Base-by-base conservation (phyloP, 441 rosid species). In the Hura crepitans region DNA sequence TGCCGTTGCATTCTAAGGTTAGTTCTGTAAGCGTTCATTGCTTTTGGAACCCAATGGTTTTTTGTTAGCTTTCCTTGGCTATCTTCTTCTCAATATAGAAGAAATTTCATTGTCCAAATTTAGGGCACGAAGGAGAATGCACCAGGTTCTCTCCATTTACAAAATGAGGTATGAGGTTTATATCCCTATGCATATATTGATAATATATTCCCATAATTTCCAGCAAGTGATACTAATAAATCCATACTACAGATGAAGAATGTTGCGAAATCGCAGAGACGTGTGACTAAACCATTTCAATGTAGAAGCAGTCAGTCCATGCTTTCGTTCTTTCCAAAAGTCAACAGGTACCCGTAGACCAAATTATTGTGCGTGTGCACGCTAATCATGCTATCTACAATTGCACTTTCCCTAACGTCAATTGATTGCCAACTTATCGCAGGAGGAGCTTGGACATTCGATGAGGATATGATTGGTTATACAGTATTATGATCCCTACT, bases 51-150 rank as follows among this genome's bases (percentile, higher is more conserved):
- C 20, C 10, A 9, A 2, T 56, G 47, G 12, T 55, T 45, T 57
- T 12, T 56, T 13, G 20, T 28, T 23, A 18, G 70, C 42, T 43
- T 1, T 72, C 17, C 18, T 20, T 60, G 3, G 46, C 28, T 13
- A 27, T n/a, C 2, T 4, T 37, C 33, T 73, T 35, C 37, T 58
- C 62, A 31, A 65, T 39, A 33, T 15, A 53, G 5, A 22, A 68
- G 15, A 59, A 39, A 53, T 71, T 73, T 28, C 42, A 23, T 66
- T 51, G 54, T 63, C 54, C 74, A 69, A 69, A 50, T 72, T 39
- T 68, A 85, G 86, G 81, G 68, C 54, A 65, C 46, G 33, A 78
- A 80, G 73, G 84, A 83, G 84, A 85, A 85, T 13, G 53, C 77
- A 25, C 81, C 79, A 45, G 57, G 49, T 31, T 53, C 66, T 25